Base-by-base conservation (phyloP, 208 protist species). In the Acanthamoeba lenticulata region DNA sequence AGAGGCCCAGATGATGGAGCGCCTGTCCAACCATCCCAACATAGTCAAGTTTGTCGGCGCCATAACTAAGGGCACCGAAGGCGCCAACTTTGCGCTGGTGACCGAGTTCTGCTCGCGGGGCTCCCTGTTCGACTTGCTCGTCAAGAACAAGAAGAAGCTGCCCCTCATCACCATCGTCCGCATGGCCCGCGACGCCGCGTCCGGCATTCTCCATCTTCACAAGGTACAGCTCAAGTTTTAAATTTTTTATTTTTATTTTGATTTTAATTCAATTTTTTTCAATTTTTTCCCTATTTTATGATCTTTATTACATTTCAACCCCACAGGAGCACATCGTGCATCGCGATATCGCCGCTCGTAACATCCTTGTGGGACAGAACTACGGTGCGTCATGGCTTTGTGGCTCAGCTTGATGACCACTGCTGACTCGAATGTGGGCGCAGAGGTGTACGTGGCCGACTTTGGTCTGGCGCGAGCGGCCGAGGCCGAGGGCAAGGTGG, bases 1-100 rank as follows among this genome's bases (percentile, higher is more conserved):
- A 24, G 90, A 93, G n/a, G 90, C 90, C 32, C 62, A 93, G 44
- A 85, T 93, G 90, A 77, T 93, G 90, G 90, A 93, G 45, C 60
- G 67, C 4, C 90, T 93, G 36, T 83, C 65, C n/a, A 93, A 93
- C 34, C 90, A 93, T n/a, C 90, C 90, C 34, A 93, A 93, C 65
- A 83, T 93, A 24, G 90, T 93, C 24, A 77, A 93, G 34, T 93
- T 93, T 13, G 67, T 93, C 5, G 90, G 90, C 29, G 90, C 67
- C 21, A 45, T 93, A 15, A 93, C 85, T 0, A 17, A 72, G 72
- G 85, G 85, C 72, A 5, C 3, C 4, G 52, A 91, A 42, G 52
- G 85, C 2, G 49, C 38, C 45, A 83, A 60, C 34, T 93, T 93
- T 38, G 90, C 90, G 24, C 19, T 93, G 65, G 67, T 93, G 29